These are phyloP conservation scores for Verticillium albo-atrum DNA, from an alignment of 2,329 filamentous ascomycete genomes.

Conservation along the genomic window DNA sequence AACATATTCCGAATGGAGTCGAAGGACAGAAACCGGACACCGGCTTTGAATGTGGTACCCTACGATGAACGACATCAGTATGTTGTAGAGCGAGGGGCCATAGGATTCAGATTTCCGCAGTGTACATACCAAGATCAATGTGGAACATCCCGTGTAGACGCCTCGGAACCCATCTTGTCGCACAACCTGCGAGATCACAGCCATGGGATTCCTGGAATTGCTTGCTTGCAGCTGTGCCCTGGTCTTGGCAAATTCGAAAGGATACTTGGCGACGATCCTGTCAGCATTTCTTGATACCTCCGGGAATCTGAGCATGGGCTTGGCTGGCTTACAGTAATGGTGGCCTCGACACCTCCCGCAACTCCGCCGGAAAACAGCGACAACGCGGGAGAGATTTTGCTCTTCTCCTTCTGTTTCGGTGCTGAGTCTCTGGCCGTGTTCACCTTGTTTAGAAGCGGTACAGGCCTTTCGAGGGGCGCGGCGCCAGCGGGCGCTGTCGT, in stretches of 20 bases:
- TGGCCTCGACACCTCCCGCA: conserved; percentile 49
- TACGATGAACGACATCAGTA: not conserved
- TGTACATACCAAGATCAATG: conserved; percentile 42
- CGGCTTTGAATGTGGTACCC: conserved; percentile 60
- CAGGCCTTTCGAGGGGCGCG: not conserved
- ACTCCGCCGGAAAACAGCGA: conserved; percentile 45
- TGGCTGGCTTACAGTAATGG: conserved; percentile 33
- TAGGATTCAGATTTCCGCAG: no score
- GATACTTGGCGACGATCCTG: conserved; percentile 40
- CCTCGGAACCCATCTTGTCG: conserved; percentile 48
- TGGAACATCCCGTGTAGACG: conserved; percentile 59
- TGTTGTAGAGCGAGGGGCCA: no score
- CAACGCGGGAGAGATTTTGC: conserved; percentile 30
- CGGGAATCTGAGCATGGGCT: no score
- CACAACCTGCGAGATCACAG: conserved; percentile 50
- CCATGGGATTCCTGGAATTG: conserved; percentile 48
- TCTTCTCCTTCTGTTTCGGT: conserved; percentile 6
- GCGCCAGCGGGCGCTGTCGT: not conserved
- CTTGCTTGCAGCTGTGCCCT: conserved; percentile 48
- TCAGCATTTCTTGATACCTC: not conserved
- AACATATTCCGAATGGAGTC: conserved; percentile 57
- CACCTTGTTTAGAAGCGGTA: not conserved
- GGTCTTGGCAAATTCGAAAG: conserved; percentile 66
- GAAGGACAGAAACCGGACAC: conserved; percentile 61
- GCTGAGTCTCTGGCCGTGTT: not conserved